phyloP scores from a whole-genome alignment of 2,329 filamentous ascomycete species.

The Colletotrichum plurivorum region DNA sequence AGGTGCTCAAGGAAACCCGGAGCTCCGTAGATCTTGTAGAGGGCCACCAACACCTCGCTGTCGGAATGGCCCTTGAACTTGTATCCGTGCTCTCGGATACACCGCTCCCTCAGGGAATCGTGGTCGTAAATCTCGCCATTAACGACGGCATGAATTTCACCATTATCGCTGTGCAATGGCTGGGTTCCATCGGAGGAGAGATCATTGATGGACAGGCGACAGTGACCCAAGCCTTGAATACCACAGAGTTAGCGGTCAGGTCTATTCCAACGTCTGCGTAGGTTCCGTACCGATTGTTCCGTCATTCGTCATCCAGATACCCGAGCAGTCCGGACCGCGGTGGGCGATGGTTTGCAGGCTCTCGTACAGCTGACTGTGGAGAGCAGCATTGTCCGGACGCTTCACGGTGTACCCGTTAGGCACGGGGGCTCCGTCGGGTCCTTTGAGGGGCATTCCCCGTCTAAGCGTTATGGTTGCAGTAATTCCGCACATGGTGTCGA shows the following conservation, averaged over 20 bases:
- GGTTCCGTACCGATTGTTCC: conserved; percentile 18
- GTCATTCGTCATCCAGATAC: conserved; percentile 45
- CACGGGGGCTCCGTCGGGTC: not conserved
- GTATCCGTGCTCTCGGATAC: conserved; percentile 53
- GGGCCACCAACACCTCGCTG: conserved; percentile 66
- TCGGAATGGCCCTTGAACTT: conserved; percentile 62
- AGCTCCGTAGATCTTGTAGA: conserved; percentile 64
- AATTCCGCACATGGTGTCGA: conserved; percentile 32
- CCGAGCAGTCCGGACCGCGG: conserved; percentile 49
- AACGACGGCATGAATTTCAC: conserved; percentile 65
- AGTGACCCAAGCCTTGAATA: conserved; percentile 57
- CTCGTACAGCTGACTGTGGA: conserved; percentile 9
- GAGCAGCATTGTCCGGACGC: not conserved
- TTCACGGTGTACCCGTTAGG: not conserved
- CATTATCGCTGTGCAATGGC: conserved; percentile 57
- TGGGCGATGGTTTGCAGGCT: conserved; percentile 44
- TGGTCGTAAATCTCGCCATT: conserved; percentile 72
- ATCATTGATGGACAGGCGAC: conserved; percentile 67
- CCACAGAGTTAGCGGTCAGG: not conserved
- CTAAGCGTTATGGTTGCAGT: conserved; percentile 22
- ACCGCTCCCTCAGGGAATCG: conserved; percentile 57
- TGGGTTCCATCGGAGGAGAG: conserved; percentile 60
- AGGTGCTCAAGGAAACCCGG: conserved; percentile 55
- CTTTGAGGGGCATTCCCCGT: not conserved
- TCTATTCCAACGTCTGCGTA: conserved; percentile 2